phyloP scores from a whole-genome alignment of 805 yeast species.

The Yarrowia phangngaensis region DNA sequence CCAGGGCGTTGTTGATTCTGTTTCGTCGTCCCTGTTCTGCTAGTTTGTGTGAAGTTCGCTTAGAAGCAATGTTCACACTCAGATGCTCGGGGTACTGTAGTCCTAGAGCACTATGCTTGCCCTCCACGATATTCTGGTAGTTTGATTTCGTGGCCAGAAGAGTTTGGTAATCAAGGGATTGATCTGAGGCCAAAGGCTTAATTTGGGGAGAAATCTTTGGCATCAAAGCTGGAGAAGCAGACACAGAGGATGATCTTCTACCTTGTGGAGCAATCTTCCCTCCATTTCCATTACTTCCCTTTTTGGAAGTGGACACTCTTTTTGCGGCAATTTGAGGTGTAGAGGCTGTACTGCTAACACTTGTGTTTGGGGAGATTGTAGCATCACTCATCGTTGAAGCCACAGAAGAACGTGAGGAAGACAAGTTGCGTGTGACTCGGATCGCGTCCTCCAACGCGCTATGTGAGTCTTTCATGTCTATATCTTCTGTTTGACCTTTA shows the following conservation, averaged over 20 bases:
- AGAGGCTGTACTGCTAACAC: slow-evolving; percentile 5
- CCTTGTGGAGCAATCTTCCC: slow-evolving; percentile 15
- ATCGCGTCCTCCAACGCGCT: slow-evolving; percentile 25
- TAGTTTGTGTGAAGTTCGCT: slow-evolving; percentile 74
- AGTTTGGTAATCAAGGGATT: slow-evolving; percentile 27
- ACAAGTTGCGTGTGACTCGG: slow-evolving; percentile 15
- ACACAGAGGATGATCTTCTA: slow-evolving; percentile 25
- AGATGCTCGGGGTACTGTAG: slow-evolving; percentile 44
- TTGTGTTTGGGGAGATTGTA: slow-evolving; percentile 16
- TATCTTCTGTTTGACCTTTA: slow-evolving; percentile 14
- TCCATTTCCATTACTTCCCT: slow-evolving; percentile 7
- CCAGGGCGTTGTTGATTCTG: slow-evolving; percentile 82
- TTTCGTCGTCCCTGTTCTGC: slow-evolving; percentile 97
- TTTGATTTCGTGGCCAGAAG: slow-evolving; percentile 43
- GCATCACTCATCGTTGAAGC: slow-evolving; percentile 12
- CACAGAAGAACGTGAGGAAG: slow-evolving; percentile 18
- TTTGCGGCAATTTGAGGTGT: slow-evolving; percentile 19
- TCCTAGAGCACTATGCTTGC: slow-evolving; percentile 44
- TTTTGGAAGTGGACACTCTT: not conserved
- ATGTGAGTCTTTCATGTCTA: slow-evolving; percentile 20
- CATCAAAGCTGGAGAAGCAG: slow-evolving; percentile 33
- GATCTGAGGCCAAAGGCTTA: slow-evolving; percentile 27
- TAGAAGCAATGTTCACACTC: slow-evolving; percentile 42
- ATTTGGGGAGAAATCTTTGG: slow-evolving; percentile 35
- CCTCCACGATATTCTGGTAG: slow-evolving; percentile 45